Base-by-base conservation (phyloP, 2,329 filamentous ascomycete genomes). In the Sporothrix luriei region DNA sequence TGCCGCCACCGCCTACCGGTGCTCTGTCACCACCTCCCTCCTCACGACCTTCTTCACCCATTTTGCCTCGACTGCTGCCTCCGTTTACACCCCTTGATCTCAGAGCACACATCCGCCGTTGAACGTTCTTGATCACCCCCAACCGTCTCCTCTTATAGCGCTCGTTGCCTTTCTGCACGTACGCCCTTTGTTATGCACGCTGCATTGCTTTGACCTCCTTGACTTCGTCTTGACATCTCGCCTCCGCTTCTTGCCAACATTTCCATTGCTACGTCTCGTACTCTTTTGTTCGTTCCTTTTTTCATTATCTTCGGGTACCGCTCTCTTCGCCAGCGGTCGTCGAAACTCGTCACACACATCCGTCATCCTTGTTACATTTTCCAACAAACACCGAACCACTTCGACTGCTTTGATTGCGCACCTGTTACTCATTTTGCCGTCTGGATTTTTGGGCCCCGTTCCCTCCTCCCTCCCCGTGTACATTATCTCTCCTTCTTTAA, bases 381-480 rank as follows among this genome's bases (percentile, higher is more conserved):
- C 38, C n/a, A 24, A 43, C 51, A 67, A 6, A 57, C 29, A 24
- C 49, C 65, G 24, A 54, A 55, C 38, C n/a, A 4, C 14, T n/a
- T 24, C n/a, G 24, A 24, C 38, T 52, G 46, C 40, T 14, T 48
- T 29, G 49, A 26, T 26, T 46, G 33, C 49, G 49, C 19, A 33
- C n/a, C 19, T 43, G 51, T 67, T 51, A 46, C 51, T 67, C 65
- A 4, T 48, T 69, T 64, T 24, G 13, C 68, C 9, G 38, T 29
- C 40, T 9, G 33, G 9, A 14, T 55, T 43, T 52, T 46, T 33
- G 33, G 33, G 19, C 49, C 21, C 29, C 57, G 21, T 59, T 40
- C 71, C 68, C 73, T 69, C 51, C 66, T 62, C 74, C 73, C 72
- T 19, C 19, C 59, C 46, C 62, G 62, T 72, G 66, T 38, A 46